A percentile compares a stretch with the other conserved stretches of the same genome.
Conservation (phyloP, 2,329 filamentous ascomycete genomes). For the Xylaria hypoxylon region DNA sequence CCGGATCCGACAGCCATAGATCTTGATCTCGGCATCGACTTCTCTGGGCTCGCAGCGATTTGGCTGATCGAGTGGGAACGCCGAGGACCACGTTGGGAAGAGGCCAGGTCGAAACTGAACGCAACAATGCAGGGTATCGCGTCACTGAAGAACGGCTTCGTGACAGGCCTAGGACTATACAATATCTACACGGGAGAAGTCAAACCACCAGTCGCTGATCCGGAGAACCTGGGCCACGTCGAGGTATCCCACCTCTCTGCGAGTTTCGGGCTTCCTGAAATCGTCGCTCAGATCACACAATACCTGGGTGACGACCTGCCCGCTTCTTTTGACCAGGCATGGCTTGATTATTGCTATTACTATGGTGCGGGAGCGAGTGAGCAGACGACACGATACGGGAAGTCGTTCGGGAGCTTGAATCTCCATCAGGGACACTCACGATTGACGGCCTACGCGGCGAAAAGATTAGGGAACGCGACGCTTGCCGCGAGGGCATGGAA, state of each 20-base stretch:
- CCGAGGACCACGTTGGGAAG: conserved; percentile 63
- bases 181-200: conserved; percentile 62
- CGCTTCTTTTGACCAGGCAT: conserved; percentile 63
- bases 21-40: conserved; percentile 69
- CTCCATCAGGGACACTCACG: conserved; percentile 69
- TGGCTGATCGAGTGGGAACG: conserved; percentile 73
- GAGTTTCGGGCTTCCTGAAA: conserved; percentile 69
- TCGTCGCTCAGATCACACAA: conserved; percentile 66
- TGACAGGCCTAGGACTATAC: conserved; percentile 67
- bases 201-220: conserved; percentile 64
- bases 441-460: conserved; percentile 66
- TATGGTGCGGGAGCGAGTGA: conserved; percentile 62
- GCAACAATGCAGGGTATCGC: conserved; percentile 64
- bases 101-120: conserved; percentile 63
- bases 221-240: conserved; percentile 63
- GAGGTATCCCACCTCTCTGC: conserved; percentile 66
- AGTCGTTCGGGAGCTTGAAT: conserved; percentile 59
- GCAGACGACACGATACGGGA: conserved; percentile 65
- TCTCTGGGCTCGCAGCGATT: conserved; percentile 65
- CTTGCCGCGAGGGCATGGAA: conserved; percentile 65
- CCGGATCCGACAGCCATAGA: conserved; percentile 59
- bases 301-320: conserved; percentile 60
- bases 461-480: conserved; percentile 57
- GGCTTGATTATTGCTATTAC: conserved; percentile 71
- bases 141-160: conserved; percentile 67